These are phyloP conservation scores for Leccinellum albellum DNA, from an alignment of 768 basidiomycete genomes.

Conservation along the genomic window DNA sequence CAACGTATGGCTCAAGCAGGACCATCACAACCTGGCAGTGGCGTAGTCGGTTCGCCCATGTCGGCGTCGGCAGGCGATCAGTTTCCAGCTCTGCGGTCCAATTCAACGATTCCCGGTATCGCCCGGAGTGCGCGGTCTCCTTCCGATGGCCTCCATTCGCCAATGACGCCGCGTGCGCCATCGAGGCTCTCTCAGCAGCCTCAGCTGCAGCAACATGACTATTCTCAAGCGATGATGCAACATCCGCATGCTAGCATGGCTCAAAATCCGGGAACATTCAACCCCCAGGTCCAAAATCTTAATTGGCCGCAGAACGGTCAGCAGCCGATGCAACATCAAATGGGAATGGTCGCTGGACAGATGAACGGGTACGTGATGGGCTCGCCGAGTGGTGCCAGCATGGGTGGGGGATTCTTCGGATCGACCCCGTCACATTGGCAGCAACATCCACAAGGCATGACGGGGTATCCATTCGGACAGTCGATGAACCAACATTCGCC, in stretches of 20 bases:
- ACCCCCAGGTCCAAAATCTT: constrained; percentile 38
- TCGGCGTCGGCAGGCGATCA: constrained; percentile 37
- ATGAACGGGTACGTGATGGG: constrained; percentile 33
- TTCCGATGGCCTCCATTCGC: constrained; percentile 54
- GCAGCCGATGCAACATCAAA: constrained; percentile 43
- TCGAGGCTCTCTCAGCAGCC: constrained; percentile 38
- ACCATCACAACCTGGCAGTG: constrained; percentile 26
- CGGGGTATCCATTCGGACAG: constrained; percentile 29
- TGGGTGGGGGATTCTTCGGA: constrained; percentile 23
- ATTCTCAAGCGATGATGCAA: constrained; percentile 36
- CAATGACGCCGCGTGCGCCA: constrained; percentile 37
- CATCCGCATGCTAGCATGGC: constrained; percentile 33
- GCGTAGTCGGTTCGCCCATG: constrained; percentile 40
- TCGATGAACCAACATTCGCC: constrained; percentile 20
- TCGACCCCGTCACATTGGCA: constrained; percentile 28
- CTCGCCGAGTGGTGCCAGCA: constrained; percentile 36
- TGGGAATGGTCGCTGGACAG: constrained; percentile 34
- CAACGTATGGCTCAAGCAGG: constrained; percentile 44
- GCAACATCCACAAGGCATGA: constrained; percentile 26
- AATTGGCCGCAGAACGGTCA: constrained; percentile 55
- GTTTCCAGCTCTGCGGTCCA: constrained; percentile 54
- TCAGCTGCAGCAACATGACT: constrained; percentile 47
- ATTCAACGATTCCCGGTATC: constrained; percentile 65
- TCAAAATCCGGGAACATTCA: constrained; percentile 23
- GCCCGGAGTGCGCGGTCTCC: constrained; percentile 73